Conservation (phyloP, 257 asterid genomes). For the Solanum chmielewskii region DNA sequence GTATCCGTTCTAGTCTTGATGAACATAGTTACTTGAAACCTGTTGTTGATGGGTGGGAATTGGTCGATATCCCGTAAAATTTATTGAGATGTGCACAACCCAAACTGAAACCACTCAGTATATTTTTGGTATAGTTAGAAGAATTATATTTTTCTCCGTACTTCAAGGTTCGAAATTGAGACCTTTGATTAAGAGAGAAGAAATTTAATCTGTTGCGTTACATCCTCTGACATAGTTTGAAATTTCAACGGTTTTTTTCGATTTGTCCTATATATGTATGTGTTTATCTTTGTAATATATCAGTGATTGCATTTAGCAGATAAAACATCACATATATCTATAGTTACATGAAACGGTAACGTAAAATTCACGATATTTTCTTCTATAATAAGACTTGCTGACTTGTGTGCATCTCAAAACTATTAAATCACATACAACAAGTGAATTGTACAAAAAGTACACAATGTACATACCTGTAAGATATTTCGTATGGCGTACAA, state of each 20-base stretch:
- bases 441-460: not conserved
- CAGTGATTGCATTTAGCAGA: not conserved
- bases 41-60: not conserved
- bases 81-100: not conserved
- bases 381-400: not conserved
- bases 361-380: not conserved
- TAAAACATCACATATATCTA: not conserved
- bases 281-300: no score
- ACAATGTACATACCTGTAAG: not conserved
- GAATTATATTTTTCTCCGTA: no score
- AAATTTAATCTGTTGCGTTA: no score
- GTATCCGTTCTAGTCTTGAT: no score
- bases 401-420: not conserved
- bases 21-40: not conserved
- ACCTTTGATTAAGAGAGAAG: no score
- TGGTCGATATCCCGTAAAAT: not conserved
- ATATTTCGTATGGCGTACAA: not conserved
- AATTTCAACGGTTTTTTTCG: no score
- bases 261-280: no score
- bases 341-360: not conserved
- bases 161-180: no score
- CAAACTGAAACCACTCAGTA: not conserved
- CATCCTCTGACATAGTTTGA: no score
- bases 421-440: not conserved
- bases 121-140: not conserved